Evolutionary conservation across 108 stramenopile species (phyloP).

Genomic region (Nannochloropsis gaditana): DNA sequence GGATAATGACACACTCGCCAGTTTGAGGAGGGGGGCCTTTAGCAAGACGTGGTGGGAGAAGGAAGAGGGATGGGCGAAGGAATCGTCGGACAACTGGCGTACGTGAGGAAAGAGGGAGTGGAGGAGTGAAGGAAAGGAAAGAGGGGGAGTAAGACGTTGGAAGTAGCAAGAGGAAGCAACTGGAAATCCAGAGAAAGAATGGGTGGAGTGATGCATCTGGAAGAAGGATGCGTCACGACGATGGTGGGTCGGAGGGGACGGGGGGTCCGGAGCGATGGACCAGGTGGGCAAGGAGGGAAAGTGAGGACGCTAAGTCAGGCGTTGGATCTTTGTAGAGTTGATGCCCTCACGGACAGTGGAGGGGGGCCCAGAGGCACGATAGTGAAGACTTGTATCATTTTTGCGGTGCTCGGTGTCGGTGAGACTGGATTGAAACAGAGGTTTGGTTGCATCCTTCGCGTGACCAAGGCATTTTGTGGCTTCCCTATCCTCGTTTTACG

Average conservation of each 20-base stretch:
- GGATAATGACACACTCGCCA: slow-evolving; percentile 25
- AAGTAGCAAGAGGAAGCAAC: too few species aligned
- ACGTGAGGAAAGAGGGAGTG: neutral
- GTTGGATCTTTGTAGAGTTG: too few species aligned
- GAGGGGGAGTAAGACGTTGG: neutral
- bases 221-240: too few species aligned
- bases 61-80: neutral
- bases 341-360: neutral
- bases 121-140: neutral
- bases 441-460: neutral
- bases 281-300: neutral
- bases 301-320: neutral
- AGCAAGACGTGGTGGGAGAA: slow-evolving; percentile 38
- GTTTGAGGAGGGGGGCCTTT: slow-evolving; percentile 37
- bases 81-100: slow-evolving; percentile 35
- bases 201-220: too few species aligned
- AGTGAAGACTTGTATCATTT: too few species aligned
- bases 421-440: neutral
- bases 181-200: too few species aligned
- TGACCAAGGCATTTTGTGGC: too few species aligned
- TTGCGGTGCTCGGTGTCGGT: too few species aligned
- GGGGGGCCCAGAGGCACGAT: neutral
- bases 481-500: neutral
- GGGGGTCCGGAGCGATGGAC: neutral
- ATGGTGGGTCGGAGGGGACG: too few species aligned